Evolutionary conservation across 352 stramenopile genomes (phyloP).

Genomic region (Globisporangium nagaii): DNA sequence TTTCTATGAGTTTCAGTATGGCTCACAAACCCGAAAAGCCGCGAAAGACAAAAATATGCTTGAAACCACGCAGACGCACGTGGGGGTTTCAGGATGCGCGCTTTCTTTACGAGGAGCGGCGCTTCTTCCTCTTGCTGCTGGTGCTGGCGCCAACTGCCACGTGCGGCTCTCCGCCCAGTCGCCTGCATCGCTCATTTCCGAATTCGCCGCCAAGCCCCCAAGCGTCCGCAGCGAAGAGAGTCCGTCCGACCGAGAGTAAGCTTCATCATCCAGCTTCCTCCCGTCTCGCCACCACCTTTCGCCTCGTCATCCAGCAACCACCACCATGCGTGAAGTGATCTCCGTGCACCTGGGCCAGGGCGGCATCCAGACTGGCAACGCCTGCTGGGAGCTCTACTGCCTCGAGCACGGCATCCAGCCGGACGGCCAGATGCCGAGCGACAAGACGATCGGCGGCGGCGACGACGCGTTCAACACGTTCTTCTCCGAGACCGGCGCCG

Average conservation of each 20-base stretch:
- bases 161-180: background rate
- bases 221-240: conserved; percentile 3
- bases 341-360: conserved; percentile 85
- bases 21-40: no score
- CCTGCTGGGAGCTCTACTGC: conserved; percentile 84
- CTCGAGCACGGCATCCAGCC: conserved; percentile 88
- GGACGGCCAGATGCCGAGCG: conserved; percentile 91
- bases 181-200: background rate
- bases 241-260: conserved; percentile 34
- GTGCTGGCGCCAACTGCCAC: background rate
- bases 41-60: no score
- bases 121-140: no score
- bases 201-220: conserved; percentile 2
- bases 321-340: conserved; percentile 71
- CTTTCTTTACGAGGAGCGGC: background rate
- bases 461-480: conserved; percentile 98
- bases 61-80: background rate
- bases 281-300: background rate
- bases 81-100: background rate
- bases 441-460: conserved; percentile 90
- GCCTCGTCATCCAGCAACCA: background rate
- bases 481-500: conserved; percentile 90
- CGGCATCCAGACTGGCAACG: conserved; percentile 84
- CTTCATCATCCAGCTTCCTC: conserved; percentile 73
- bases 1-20: no score